Evolutionary conservation across 2,329 filamentous ascomycete species (phyloP).

Genomic region (Sporothrix brunneoviolacea): DNA sequence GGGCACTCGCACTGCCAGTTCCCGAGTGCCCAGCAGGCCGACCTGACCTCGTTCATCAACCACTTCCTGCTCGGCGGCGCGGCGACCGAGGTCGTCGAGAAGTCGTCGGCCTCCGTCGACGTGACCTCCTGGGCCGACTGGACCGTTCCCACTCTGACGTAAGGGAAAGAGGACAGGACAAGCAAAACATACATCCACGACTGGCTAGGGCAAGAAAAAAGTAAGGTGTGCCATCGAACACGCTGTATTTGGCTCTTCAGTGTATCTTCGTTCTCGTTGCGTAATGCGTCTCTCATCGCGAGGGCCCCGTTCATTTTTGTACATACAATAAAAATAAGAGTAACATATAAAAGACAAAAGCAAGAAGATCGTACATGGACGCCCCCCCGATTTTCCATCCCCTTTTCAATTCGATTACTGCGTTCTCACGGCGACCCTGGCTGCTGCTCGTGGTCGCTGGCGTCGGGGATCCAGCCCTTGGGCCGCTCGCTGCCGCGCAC

Average conservation of each 20-base stretch:
- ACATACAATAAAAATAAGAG: not conserved
- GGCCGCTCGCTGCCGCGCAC: constrained; percentile 84
- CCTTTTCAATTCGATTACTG: not conserved
- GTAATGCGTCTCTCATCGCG: not conserved
- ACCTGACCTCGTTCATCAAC: constrained; percentile 49
- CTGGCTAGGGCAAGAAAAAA: no score
- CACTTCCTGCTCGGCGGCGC: constrained; percentile 41
- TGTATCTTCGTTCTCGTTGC: not conserved
- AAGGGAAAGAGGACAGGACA: no score
- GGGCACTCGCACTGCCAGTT: constrained; percentile 51
- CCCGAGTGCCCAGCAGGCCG: constrained; percentile 43
- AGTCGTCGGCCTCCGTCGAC: constrained; percentile 33
- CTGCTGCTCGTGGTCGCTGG: constrained; percentile 25
- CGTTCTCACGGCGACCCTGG: not conserved
- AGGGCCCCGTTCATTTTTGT: not conserved
- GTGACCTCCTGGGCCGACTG: constrained; percentile 36
- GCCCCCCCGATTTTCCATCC: no score
- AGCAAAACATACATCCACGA: no score
- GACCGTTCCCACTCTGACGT: constrained; percentile 32
- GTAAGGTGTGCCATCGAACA: not conserved
- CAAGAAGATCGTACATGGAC: not conserved
- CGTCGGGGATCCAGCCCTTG: constrained; percentile 84
- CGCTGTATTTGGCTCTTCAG: not conserved
- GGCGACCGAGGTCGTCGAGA: constrained; percentile 30
- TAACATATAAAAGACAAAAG: not conserved